These are phyloP conservation scores for Dothistroma septosporum DNA, from an alignment of 2,329 filamentous ascomycete species.

Conservation along the genomic window DNA sequence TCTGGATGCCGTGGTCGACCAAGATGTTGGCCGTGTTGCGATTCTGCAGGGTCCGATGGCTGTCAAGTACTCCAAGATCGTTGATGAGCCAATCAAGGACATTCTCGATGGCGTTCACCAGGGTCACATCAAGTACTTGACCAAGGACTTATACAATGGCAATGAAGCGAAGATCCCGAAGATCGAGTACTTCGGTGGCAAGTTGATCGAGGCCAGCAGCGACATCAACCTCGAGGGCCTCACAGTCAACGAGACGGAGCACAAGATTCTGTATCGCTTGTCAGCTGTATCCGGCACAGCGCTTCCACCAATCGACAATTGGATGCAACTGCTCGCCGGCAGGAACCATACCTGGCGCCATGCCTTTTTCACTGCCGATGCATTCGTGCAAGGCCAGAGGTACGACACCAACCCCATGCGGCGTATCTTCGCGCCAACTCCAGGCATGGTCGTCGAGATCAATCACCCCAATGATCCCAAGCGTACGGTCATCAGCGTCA, in stretches of 20 bases:
- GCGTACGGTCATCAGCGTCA: conserved; percentile 80
- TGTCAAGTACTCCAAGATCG: conserved; percentile 79
- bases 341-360: conserved; percentile 86
- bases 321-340: conserved; percentile 85
- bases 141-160: conserved; percentile 72
- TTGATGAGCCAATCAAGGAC: conserved; percentile 91
- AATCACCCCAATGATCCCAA: conserved; percentile 72
- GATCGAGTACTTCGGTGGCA: conserved; percentile 93
- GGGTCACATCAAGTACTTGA: conserved; percentile 75
- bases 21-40: conserved; percentile 93
- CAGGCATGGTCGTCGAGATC: conserved; percentile 87
- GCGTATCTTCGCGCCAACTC: conserved; percentile 80
- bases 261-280: conserved; percentile 80
- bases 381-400: conserved; percentile 90
- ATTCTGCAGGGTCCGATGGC: conserved; percentile 94
- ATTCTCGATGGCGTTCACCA: conserved; percentile 90
- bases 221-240: conserved; percentile 81
- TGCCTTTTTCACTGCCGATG: conserved; percentile 87
- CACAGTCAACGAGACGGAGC: conserved; percentile 70
- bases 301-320: conserved; percentile 74
- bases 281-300: conserved; percentile 68
- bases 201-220: conserved; percentile 66
- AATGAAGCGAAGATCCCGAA: conserved; percentile 72
- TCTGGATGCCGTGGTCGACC: conserved; percentile 87
- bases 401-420: conserved; percentile 96